A percentile compares a stretch with the other conserved stretches of the same genome.
Conservation (phyloP, 2,329 filamentous ascomycete species). For the Tolypocladium tundrense region DNA sequence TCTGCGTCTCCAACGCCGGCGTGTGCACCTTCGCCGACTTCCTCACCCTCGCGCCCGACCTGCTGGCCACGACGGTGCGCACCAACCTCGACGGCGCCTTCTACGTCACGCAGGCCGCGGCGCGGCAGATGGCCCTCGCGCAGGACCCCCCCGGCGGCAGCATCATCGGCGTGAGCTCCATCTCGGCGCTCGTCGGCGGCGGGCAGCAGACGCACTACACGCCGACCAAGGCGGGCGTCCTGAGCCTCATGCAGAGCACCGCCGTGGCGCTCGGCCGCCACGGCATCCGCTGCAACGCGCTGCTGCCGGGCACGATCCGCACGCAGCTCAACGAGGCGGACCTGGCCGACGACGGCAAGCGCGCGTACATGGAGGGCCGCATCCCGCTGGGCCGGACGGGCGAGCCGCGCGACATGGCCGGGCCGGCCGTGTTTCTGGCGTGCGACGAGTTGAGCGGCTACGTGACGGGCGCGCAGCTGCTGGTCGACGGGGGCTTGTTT, state of each 20-base stretch:
- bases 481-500: slow-evolving; percentile 84
- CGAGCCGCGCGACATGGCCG: slow-evolving; percentile 62
- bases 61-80: slow-evolving; percentile 60
- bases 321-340: slow-evolving; percentile 82
- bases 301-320: slow-evolving; percentile 72
- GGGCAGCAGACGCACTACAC: slow-evolving; percentile 77
- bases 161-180: slow-evolving; percentile 69
- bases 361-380: slow-evolving; percentile 66
- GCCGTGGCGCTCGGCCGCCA: slow-evolving; percentile 70
- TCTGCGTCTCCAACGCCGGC: slow-evolving; percentile 84
- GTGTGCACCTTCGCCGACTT: slow-evolving; percentile 86
- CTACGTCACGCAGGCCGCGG: slow-evolving; percentile 76
- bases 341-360: slow-evolving; percentile 61
- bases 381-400: slow-evolving; percentile 74
- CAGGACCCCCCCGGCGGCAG: slow-evolving; percentile 60
- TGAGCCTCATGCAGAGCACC: slow-evolving; percentile 73
- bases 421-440: slow-evolving; percentile 77
- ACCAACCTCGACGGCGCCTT: slow-evolving; percentile 87
- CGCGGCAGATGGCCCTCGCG: slow-evolving; percentile 62
- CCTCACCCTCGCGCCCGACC: slow-evolving; percentile 58
- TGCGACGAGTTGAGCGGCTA: slow-evolving; percentile 70
- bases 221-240: slow-evolving; percentile 74
- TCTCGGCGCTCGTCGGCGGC: slow-evolving; percentile 68
- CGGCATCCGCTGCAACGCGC: slow-evolving; percentile 70
- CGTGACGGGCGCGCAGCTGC: slow-evolving; percentile 70